These are phyloP conservation scores for Arthrobotrys musiformis DNA, from an alignment of 2,329 filamentous ascomycete genomes.

Conservation along the genomic window DNA sequence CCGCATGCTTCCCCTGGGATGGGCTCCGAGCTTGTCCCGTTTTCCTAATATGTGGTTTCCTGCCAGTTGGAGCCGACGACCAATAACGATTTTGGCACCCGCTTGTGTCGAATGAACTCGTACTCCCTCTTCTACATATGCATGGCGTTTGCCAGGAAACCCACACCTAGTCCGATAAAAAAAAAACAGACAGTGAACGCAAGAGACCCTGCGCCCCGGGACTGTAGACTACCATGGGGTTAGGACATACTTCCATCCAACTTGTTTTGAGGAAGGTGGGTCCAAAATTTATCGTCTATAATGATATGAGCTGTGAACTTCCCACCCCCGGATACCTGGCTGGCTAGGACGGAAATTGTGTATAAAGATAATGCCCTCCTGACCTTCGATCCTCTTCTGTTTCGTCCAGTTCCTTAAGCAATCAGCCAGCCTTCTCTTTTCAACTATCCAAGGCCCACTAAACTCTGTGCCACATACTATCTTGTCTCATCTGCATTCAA, in stretches of 20 bases:
- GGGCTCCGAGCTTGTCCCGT: conserved; percentile 12
- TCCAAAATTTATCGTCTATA: not conserved
- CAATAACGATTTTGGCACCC: not conserved
- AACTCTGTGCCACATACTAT: not conserved
- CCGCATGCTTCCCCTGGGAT: conserved; percentile 15
- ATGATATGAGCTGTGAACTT: conserved; percentile 4
- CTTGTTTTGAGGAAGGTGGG: conserved; percentile 6
- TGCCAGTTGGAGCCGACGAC: not conserved
- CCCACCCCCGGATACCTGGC: conserved; percentile 21
- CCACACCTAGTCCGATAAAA: not conserved
- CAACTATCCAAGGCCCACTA: not conserved
- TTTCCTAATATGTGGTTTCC: not conserved
- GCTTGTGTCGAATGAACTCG: not conserved
- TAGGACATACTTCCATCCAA: not conserved
- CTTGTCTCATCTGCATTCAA: conserved; percentile 5
- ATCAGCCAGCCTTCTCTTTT: conserved; percentile 15
- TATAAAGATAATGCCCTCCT: conserved; percentile 38
- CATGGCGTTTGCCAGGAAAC: conserved; percentile 30
- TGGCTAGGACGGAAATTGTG: not conserved
- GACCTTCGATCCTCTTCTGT: not conserved
- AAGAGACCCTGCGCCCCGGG: conserved; percentile 13
- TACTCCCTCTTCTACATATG: conserved; percentile 5
- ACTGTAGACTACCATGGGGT: not conserved
- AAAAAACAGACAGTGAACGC: conserved; percentile 8
- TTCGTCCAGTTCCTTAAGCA: conserved; percentile 5